Base-by-base conservation (phyloP, 345 rosid species). In the Moricandia moricandioides region DNA sequence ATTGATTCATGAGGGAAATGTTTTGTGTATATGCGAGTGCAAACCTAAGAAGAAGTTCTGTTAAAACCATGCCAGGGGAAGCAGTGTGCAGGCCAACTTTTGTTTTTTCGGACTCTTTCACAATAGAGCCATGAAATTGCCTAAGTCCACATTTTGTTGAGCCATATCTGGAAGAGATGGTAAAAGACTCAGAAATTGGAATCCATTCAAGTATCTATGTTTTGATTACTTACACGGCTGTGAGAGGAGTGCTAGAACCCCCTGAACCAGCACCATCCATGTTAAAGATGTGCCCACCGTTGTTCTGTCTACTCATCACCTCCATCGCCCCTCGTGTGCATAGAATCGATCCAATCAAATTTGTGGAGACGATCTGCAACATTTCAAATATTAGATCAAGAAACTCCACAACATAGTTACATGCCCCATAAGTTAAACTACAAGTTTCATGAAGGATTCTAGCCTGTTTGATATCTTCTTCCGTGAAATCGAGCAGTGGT, bases 231-330 rank as follows among this genome's bases (percentile, higher is more conserved):
- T 84, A 94, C 97, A 94, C 98, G 17, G 97, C 98, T 0, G 98
- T 94, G 71, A 91, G 89, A 54, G 97, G 97, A 59, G 98, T 94
- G 74, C 98, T 94, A 27, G 98, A 94, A 47, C 97, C 98, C 6
- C 98, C 98, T 13, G 98, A 91, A 14, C 97, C 98, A 34, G 97
- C 97, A 62, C 96, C 98, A 74, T 94, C 98, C 98, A 90, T 94
- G 86, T 91, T 94, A 75, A 94, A 91, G 58, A 94, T 87, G 80
- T 91, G 96, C 4, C 97, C 97, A 11, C 96, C 95, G 47, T 83
- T 88, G 27, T 79, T 67, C 64, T 91, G 98, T 68, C 74, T 81
- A 69, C 76, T 80, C 96, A 94, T 94, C 65, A 91, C 79, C 2
- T 43, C 80, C 96, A 91, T 89, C 56, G 95, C 97, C 80, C 91